Percentiles rank a stretch among this genome's conserved stretches.
phyloP scores from a whole-genome alignment of 306 rosid genomes.

The Sesbania bispinosa region DNA sequence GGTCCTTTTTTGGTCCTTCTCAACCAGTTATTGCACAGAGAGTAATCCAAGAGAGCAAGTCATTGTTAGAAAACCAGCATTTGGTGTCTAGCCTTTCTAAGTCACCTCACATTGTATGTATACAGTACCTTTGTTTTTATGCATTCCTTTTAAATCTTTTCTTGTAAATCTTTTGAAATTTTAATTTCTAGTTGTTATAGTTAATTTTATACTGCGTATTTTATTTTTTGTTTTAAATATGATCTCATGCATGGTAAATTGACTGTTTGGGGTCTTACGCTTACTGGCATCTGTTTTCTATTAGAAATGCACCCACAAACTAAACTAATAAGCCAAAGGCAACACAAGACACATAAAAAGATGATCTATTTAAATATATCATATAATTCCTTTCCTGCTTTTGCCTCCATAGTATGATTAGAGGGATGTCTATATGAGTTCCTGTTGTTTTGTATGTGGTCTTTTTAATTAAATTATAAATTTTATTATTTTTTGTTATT shows the following conservation, averaged over 20 bases:
- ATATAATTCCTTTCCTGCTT: neutral
- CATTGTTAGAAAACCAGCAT: constrained; percentile 69
- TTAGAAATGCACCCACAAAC: neutral
- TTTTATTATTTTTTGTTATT: neutral
- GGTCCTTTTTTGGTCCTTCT: constrained; percentile 90
- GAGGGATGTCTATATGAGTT: neutral
- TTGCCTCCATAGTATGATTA: neutral
- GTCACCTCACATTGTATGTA: constrained; percentile 50
- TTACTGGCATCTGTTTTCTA: neutral
- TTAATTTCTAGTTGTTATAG: neutral
- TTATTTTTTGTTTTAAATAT: neutral
- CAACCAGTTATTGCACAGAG: constrained; percentile 78
- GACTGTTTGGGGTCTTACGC: neutral
- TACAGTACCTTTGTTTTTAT: neutral
- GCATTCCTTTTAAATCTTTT: neutral
- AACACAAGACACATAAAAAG: neutral
- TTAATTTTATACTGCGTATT: neutral
- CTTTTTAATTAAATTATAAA: neutral
- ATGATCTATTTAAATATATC: neutral
- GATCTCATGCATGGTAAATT: neutral
- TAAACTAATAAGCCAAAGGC: neutral
- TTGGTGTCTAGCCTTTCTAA: constrained; percentile 52
- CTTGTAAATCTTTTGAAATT: neutral
- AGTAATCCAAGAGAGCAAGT: constrained; percentile 95
- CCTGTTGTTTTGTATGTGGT: neutral